Evolutionary conservation across 2,329 filamentous ascomycete species (phyloP).

Genomic region (Fusarium tanahbumbuense): DNA sequence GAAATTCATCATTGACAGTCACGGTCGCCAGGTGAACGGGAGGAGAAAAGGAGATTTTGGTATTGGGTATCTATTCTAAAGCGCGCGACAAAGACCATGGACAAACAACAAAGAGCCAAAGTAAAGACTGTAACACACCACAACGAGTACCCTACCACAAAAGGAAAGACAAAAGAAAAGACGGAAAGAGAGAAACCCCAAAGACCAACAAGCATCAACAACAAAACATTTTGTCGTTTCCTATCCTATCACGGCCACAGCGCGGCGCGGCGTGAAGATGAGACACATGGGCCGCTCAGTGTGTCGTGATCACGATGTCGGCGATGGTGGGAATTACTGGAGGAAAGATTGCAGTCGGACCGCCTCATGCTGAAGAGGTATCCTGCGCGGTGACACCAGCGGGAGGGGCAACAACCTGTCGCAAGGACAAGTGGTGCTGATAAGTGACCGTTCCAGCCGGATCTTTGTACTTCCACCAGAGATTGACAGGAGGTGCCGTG

Average conservation of each 20-base stretch:
- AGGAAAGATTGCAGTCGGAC: not conserved
- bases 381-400: not conserved
- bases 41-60: not conserved
- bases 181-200: not conserved
- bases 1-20: not conserved
- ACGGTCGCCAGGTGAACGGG: accelerated
- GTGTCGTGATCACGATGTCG: not conserved
- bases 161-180: not conserved
- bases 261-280: not conserved
- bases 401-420: not conserved
- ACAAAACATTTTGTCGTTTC: not conserved
- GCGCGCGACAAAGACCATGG: not conserved
- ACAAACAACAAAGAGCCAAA: not conserved
- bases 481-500: not conserved
- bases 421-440: not conserved
- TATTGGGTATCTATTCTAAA: not conserved
- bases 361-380: not conserved
- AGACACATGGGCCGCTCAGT: not conserved
- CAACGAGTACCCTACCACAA: not conserved
- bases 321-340: not conserved
- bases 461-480: not conserved
- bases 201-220: not conserved
- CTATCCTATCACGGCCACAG: not conserved
- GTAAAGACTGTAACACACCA: not conserved
- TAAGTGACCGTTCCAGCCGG: not conserved